Evolutionary conservation across 176 grass and related monocot species (phyloP).

Genomic region (Aegilops tauschii): DNA sequence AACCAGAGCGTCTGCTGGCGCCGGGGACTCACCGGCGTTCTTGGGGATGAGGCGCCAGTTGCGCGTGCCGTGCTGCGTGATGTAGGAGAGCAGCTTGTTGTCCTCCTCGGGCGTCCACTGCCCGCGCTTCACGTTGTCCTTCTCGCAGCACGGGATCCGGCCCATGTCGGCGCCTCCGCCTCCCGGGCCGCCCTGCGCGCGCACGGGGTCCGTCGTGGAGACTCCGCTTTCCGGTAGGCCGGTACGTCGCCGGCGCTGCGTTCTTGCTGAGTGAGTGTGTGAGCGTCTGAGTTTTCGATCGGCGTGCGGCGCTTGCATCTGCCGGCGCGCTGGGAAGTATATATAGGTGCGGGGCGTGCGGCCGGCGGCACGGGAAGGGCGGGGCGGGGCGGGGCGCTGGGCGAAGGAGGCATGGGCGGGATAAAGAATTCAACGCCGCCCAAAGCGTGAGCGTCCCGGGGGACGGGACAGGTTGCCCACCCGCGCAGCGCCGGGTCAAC

Average conservation of each 20-base stretch:
- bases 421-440: conserved; percentile 98
- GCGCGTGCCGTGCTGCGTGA: conserved; percentile 76
- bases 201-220: background rate
- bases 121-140: conserved; percentile 92
- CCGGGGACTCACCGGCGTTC: conserved; percentile 67
- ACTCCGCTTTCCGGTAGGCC: background rate
- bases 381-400: conserved; percentile 31
- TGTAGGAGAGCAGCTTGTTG: conserved; percentile 94
- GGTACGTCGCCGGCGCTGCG: background rate
- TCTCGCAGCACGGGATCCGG: conserved; percentile 91
- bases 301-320: conserved; percentile 2
- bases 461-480: conserved; percentile 86
- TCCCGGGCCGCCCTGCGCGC: no score
- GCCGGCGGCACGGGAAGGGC: conserved; percentile 39
- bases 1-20: background rate
- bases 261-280: background rate
- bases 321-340: conserved; percentile 16
- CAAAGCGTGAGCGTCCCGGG: conserved; percentile 54
- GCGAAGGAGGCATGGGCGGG: conserved; percentile 62
- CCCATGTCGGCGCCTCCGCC: conserved; percentile 50
- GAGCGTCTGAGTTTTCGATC: background rate
- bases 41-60: conserved; percentile 99
- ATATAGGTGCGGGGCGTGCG: conserved; percentile 35
- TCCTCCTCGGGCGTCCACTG: conserved; percentile 99
- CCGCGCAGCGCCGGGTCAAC: conserved; percentile 78